These are phyloP conservation scores for Entonaema liquescens DNA, from an alignment of 495 filamentous ascomycete genomes.

Conservation along the genomic window DNA sequence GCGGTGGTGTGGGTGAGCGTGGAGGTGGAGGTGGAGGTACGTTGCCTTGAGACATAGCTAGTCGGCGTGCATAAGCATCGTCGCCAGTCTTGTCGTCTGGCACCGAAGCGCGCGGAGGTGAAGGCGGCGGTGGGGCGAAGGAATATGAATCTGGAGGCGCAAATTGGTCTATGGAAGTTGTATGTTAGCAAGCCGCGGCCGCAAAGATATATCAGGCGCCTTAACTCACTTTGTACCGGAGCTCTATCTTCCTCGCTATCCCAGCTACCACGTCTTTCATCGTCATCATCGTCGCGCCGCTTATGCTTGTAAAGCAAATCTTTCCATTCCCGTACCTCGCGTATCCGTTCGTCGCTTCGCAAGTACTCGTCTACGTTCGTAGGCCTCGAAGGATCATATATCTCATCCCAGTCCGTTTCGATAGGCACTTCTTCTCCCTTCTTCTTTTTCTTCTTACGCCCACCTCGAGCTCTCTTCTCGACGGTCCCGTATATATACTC, in stretches of 20 bases:
- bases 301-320: conserved; percentile 81
- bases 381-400: conserved; percentile 85
- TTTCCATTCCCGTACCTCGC: conserved; percentile 88
- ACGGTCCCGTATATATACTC: conserved; percentile 59
- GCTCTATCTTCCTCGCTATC: conserved; percentile 65
- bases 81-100: conserved; percentile 71
- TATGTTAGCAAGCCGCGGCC: conserved; percentile 35
- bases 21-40: conserved; percentile 50
- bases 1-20: conserved; percentile 45
- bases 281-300: conserved; percentile 56
- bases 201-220: not conserved
- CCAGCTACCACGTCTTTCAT: conserved; percentile 55
- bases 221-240: conserved; percentile 59
- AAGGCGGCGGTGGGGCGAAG: conserved; percentile 75
- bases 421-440: conserved; percentile 66
- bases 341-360: conserved; percentile 82
- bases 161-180: conserved; percentile 65
- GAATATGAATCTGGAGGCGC: conserved; percentile 71
- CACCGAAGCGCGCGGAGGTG: conserved; percentile 53
- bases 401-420: conserved; percentile 88
- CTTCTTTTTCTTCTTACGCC: conserved; percentile 84
- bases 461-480: conserved; percentile 79
- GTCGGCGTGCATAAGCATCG: conserved; percentile 73
- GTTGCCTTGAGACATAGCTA: conserved; percentile 60
- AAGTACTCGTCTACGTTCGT: conserved; percentile 90